Percentiles rank a stretch among this genome's conserved stretches.
Conservation (phyloP, 2,329 filamentous ascomycete genomes). For the Mollisiaceae sp. region DNA sequence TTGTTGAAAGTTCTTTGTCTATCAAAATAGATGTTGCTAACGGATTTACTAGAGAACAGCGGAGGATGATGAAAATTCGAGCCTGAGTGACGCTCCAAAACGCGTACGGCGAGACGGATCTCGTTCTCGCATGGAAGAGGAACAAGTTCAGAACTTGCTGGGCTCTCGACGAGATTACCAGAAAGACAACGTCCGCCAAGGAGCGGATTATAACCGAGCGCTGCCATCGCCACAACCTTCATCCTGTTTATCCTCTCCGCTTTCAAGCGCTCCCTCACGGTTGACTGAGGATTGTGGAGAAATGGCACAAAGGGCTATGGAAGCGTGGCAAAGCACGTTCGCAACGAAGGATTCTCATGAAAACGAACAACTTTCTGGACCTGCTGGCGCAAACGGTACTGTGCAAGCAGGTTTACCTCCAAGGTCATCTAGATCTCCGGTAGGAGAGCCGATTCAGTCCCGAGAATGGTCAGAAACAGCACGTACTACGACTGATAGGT, state of each 20-base stretch:
- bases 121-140: neutral
- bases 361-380: neutral
- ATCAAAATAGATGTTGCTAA: neutral
- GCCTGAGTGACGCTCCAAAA: neutral
- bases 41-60: constrained; percentile 1
- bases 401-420: neutral
- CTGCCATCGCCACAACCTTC: neutral
- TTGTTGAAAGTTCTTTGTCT: neutral
- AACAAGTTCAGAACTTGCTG: neutral
- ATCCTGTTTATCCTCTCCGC: neutral
- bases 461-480: neutral
- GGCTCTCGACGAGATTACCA: neutral
- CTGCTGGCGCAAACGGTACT: neutral
- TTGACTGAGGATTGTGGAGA: constrained; percentile 7
- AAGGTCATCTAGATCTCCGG: neutral
- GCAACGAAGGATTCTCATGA: neutral
- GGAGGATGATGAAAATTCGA: neutral
- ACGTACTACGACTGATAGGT: neutral
- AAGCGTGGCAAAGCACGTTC: constrained; percentile 12
- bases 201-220: neutral
- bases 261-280: neutral
- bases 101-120: neutral
- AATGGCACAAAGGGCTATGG: constrained; percentile 9
- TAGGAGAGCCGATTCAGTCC: neutral
- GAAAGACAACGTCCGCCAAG: neutral